Base-by-base conservation (phyloP, 2,329 filamentous ascomycete species). In the Samsoniella hepiali region DNA sequence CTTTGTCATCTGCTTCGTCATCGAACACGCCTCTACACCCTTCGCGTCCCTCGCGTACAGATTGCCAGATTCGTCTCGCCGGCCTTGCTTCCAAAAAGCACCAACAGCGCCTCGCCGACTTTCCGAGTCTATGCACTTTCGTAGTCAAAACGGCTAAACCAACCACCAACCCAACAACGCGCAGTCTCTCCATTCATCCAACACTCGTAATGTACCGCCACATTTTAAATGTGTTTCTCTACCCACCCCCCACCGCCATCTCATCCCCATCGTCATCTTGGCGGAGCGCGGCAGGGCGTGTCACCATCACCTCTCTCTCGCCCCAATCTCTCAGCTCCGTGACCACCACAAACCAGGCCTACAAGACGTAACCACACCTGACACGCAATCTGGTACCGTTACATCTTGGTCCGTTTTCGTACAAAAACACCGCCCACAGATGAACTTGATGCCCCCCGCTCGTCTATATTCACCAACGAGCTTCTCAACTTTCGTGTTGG, bases 1-100 rank as follows among this genome's bases (percentile, higher is more conserved):
- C 17, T 59, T 59, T 59, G 57, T 59, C 57, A 59, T 59, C 44
- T 47, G 38, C 56, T 59, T 59, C 57, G 57, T 59, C 57, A 59
- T 59, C 32, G 32, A 15, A 7, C 45, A 59, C 44, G 44, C 57
- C 44, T 22, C 55, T 58, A 58, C 32, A 58, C 55, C 9, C 55
- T 15, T 29, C 27, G 13, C 38, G 5, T 22, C 8, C 17, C 31
- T 27, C 40, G 31, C 55, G 13, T n/a, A 27, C 31, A 7, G 11
- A 38, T 59, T 17, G 17, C 44, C 57, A 11, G 17, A n/a, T 59
- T 50, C 8, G 57, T 59, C 44, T 50, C 32, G 44, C 55, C 55
- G 17, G 40, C 27, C 9, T 11, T 27, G n/a, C 27, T 44, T 42
- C 22, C 22, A 22, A 22, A 22, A 29, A 49, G 5, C 3, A 49